Base-by-base conservation (phyloP, 2,329 filamentous ascomycete genomes). In the Arthrobotrys pseudoclavata region DNA sequence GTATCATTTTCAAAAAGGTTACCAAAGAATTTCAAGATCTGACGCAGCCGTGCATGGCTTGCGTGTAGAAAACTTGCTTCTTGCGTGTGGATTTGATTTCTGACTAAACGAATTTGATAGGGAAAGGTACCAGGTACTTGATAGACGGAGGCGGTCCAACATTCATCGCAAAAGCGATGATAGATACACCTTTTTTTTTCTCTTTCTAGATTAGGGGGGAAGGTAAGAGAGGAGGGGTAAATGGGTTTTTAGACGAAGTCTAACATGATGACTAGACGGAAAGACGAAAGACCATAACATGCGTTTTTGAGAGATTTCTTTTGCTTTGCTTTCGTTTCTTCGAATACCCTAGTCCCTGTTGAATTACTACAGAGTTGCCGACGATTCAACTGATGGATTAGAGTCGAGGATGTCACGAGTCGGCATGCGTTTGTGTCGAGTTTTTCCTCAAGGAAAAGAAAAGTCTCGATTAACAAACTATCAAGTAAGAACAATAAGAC, bases 1-100 rank as follows among this genome's bases (percentile, higher is more conserved):
- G 34, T 40, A 34, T 40, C 34, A 40, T 42, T 42, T 24, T 60
- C 18, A 15, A 34, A 40, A 40, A 31, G 50, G 48, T 57, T 64
- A 53, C 69, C 60, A 70, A 22, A 45, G 22, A 63, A 26, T 66
- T 66, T 47, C 48, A 48, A 57, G 37, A 72, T 72, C 69, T 72
- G 60, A 72, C 69, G 69, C 69, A 60, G 60, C 50, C 48, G 48
- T 60, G 31, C 55, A 60, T 60, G 53, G 10, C 53, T 40, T 57
- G 53, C 31, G 53, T 57, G 31, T 37, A 42, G 18, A 26, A 13
- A 60, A 60, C 34, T 26, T 60, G 55, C 34, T 60, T 60, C 52
- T 42, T 60, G 55, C 55, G 55, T 37, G 31, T 60, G 55, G 34
- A 42, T 42, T 60, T 22, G 34, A 60, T 42, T 24, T 26, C 18